A percentile compares a stretch with the other conserved stretches of the same genome.
These are phyloP conservation scores for Backusella parvicylindrica DNA, from an alignment of 192 early-diverging fungal genomes.

Conservation along the genomic window DNA sequence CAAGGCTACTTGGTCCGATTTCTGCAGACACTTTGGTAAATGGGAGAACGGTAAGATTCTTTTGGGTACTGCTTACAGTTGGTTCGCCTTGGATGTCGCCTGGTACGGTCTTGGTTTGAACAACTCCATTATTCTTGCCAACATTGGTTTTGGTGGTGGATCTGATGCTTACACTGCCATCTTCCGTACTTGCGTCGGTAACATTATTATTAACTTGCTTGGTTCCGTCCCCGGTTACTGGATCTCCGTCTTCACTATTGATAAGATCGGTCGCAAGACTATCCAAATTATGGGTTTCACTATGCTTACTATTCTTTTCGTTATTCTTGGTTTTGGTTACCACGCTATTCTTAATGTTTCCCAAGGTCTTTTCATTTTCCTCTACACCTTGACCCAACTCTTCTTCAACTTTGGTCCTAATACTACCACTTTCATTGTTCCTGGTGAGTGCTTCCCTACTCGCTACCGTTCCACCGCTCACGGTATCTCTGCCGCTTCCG, in stretches of 20 bases:
- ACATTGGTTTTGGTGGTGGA: slow-evolving; percentile 62
- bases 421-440: slow-evolving; percentile 83
- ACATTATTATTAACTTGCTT: slow-evolving; percentile 84
- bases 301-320: slow-evolving; percentile 71
- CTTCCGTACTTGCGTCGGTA: slow-evolving; percentile 76
- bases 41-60: slow-evolving; percentile 83
- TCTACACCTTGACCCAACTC: slow-evolving; percentile 65
- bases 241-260: slow-evolving; percentile 88
- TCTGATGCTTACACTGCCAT: slow-evolving; percentile 54
- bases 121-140: slow-evolving; percentile 66
- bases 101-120: slow-evolving; percentile 86
- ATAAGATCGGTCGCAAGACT: slow-evolving; percentile 83
- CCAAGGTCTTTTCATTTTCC: slow-evolving; percentile 52
- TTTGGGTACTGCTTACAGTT: slow-evolving; percentile 67
- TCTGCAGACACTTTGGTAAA: slow-evolving; percentile 65
- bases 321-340: slow-evolving; percentile 71
- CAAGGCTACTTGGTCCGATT: slow-evolving; percentile 50
- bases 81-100: slow-evolving; percentile 77
- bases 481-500: slow-evolving; percentile 77
- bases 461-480: slow-evolving; percentile 77
- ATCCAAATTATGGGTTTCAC: slow-evolving; percentile 93
- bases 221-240: slow-evolving; percentile 95
- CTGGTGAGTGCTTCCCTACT: slow-evolving; percentile 81
- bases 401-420: slow-evolving; percentile 98
- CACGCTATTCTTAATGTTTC: slow-evolving; percentile 60